These are phyloP conservation scores for Cymbidium sinense DNA, from an alignment of 106 monocot genomes.

Conservation along the genomic window DNA sequence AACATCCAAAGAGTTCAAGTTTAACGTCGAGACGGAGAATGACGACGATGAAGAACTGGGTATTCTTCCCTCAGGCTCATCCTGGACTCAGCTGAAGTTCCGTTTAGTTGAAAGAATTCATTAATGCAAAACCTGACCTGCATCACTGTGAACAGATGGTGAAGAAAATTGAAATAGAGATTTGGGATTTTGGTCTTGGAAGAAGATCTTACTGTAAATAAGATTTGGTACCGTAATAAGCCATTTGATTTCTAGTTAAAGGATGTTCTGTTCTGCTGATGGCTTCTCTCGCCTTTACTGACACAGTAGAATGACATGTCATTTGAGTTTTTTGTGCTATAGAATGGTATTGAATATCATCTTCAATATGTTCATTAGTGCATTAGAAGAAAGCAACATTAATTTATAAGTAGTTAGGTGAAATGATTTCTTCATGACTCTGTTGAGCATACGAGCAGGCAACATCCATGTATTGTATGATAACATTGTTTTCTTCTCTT, in stretches of 20 bases:
- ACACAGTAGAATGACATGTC: too few relatives aligned
- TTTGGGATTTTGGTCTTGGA: not conserved
- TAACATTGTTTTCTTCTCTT: too few relatives aligned
- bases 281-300: not conserved
- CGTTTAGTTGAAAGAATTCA: not conserved
- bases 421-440: not conserved
- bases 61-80: constrained; percentile 5
- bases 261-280: not conserved
- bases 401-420: not conserved
- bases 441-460: not conserved
- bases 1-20: constrained; percentile 17
- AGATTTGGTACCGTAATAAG: not conserved
- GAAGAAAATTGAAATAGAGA: too few relatives aligned
- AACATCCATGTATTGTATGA: not conserved
- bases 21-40: not conserved
- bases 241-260: too few relatives aligned
- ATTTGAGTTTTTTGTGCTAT: too few relatives aligned
- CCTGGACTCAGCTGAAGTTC: constrained; percentile 4
- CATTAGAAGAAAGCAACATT: not conserved
- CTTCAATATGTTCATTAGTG: not conserved
- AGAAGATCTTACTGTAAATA: not conserved
- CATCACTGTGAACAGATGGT: too few relatives aligned
- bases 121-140: not conserved
- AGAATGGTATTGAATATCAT: not conserved
- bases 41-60: not conserved